Conservation (phyloP, 352 stramenopile genomes). For the Phytopythium aichiense region DNA sequence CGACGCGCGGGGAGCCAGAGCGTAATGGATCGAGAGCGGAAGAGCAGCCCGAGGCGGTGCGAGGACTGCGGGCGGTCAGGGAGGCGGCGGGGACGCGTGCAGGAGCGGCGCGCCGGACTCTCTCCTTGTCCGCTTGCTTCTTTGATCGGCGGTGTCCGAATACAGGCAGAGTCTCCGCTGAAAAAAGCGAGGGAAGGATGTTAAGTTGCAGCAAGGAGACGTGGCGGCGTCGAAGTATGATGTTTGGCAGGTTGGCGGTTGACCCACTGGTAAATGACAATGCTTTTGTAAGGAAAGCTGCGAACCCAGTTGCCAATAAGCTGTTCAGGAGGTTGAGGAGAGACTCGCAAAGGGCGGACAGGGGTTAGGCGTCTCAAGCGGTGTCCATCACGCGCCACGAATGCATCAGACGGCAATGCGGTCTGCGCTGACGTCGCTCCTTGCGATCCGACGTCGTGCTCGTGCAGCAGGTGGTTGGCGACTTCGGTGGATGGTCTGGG, state of each 20-base stretch:
- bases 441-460: too few species aligned
- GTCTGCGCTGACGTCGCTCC: too few species aligned
- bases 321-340: not conserved
- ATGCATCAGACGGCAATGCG: too few species aligned
- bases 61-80: not conserved
- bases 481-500: too few species aligned
- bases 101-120: too few species aligned
- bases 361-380: not conserved
- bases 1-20: not conserved
- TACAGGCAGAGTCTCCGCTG: not conserved
- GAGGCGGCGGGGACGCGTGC: not conserved
- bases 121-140: not conserved
- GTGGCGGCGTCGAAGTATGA: not conserved
- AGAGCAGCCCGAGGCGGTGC: not conserved
- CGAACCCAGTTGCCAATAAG: not conserved
- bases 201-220: slow-evolving; percentile 1
- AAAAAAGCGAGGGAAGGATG: not conserved
- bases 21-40: not conserved
- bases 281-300: not conserved
- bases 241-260: not conserved
- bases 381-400: not conserved
- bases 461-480: too few species aligned
- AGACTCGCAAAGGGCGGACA: not conserved
- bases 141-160: not conserved
- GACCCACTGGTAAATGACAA: not conserved